Evolutionary conservation across 768 basidiomycete genomes (phyloP).

Genomic region (Cystobasidium tubakii): DNA sequence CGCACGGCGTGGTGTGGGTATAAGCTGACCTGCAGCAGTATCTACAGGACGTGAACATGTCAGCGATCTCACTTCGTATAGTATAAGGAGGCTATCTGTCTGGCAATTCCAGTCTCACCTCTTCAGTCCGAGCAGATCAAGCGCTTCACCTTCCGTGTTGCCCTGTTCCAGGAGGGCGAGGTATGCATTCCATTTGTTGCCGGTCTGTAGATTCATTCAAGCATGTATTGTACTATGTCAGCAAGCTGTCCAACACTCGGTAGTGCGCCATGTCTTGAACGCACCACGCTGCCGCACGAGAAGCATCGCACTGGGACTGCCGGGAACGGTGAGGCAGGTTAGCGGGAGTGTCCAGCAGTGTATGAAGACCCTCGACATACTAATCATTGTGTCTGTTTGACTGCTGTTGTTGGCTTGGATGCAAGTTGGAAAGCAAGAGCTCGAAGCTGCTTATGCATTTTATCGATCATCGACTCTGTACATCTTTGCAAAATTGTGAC

Average conservation of each 20-base stretch:
- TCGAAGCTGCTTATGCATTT: neutral
- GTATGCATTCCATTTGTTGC: conserved; percentile 35
- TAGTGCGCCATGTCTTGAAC: neutral
- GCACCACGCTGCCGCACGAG: conserved; percentile 35
- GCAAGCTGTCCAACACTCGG: too few species aligned
- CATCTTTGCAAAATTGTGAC: neutral
- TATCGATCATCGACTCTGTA: neutral
- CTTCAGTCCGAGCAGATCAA: conserved; percentile 33
- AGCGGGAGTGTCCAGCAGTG: neutral
- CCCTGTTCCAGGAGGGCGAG: conserved; percentile 33
- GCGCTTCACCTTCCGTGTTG: conserved; percentile 24
- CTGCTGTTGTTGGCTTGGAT: neutral
- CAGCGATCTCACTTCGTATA: neutral
- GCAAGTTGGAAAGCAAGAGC: neutral
- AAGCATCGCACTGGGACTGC: conserved; percentile 36
- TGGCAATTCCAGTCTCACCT: neutral
- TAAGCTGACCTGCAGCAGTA: conserved; percentile 15
- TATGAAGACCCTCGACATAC: neutral
- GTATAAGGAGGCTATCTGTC: neutral
- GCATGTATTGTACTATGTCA: too few species aligned
- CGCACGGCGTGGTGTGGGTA: neutral
- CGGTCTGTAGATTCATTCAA: conserved; percentile 5
- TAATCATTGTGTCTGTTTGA: neutral
- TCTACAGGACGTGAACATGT: neutral
- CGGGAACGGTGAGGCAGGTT: neutral